Evolutionary conservation across 495 filamentous ascomycete genomes (phyloP).

Genomic region (Terfezia boudieri): DNA sequence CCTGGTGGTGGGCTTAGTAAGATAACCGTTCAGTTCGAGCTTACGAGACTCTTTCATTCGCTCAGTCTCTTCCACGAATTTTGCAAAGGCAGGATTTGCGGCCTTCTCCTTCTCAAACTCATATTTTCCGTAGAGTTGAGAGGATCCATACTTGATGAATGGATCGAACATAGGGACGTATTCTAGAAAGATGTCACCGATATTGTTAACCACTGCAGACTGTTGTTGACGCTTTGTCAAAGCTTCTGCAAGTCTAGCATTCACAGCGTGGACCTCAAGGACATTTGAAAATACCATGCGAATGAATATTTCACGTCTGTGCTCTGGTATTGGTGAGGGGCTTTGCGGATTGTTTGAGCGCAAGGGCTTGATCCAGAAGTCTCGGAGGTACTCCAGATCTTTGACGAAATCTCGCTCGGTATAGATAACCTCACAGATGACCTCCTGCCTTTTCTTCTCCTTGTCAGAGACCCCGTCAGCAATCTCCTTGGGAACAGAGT

Average conservation of each 20-base stretch:
- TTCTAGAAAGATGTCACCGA: conserved; percentile 88
- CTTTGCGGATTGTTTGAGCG: conserved; percentile 40
- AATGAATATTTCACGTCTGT: conserved; percentile 72
- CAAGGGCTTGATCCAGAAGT: conserved; percentile 96
- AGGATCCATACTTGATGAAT: conserved; percentile 91
- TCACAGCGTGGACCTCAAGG: conserved; percentile 81
- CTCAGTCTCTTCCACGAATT: conserved; percentile 94
- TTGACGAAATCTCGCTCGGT: conserved; percentile 99
- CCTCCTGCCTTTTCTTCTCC: conserved; percentile 94
- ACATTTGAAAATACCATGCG: conserved; percentile 90
- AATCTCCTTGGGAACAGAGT: conserved; percentile 87
- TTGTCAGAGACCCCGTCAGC: conserved; percentile 67
- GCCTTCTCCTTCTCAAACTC: conserved; percentile 94
- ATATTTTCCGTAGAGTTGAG: conserved; percentile 88
- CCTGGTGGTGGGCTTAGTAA: conserved; percentile 94
- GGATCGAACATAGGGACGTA: conserved; percentile 82
- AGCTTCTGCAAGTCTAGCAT: conserved; percentile 62
- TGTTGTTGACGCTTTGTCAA: conserved; percentile 81
- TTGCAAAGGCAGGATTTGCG: conserved; percentile 61
- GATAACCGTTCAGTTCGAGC: conserved; percentile 89
- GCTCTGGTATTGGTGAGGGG: conserved; percentile 68
- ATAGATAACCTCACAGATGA: conserved; percentile 97
- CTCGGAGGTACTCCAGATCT: conserved; percentile 88
- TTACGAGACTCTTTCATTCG: conserved; percentile 90
- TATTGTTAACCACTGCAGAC: conserved; percentile 60